These are phyloP conservation scores for Coemansia sp. DNA, from an alignment of 192 early-diverging fungal species.

Conservation along the genomic window DNA sequence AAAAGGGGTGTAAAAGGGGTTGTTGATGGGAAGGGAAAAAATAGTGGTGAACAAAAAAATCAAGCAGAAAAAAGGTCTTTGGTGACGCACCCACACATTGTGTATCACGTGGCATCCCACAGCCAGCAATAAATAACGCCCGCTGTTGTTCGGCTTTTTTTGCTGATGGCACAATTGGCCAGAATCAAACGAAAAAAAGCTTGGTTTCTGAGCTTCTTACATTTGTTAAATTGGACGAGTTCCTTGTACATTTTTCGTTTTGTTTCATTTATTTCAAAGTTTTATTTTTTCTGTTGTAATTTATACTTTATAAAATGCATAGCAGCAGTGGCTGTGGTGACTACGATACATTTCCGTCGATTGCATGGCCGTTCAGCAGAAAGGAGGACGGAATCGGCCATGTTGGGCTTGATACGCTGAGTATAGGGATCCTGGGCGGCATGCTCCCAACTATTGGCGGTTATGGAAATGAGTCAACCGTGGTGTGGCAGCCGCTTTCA, in stretches of 20 bases:
- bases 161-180: no score
- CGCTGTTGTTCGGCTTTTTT: no score
- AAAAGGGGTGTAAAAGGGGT: neutral
- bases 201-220: no score
- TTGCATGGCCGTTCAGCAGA: constrained; percentile 42
- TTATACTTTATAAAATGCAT: neutral
- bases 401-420: constrained; percentile 14
- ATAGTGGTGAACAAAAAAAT: neutral
- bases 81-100: neutral
- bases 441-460: constrained; percentile 16
- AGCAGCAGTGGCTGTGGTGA: neutral
- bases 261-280: neutral
- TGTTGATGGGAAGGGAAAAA: neutral
- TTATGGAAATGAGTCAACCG: neutral
- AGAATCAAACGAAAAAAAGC: no score
- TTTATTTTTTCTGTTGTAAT: neutral
- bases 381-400: constrained; percentile 14
- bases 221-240: no score
- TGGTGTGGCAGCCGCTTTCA: constrained; percentile 27
- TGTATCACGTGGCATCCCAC: constrained; percentile 5
- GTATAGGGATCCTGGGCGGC: constrained; percentile 12
- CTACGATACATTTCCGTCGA: constrained; percentile 23
- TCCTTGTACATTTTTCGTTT: no score
- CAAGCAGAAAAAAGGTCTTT: neutral
- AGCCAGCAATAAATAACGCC: neutral